Percentiles rank a stretch among this genome's conserved stretches.
These are phyloP conservation scores for Porodaedalea pini DNA, from an alignment of 1,284 basidiomycete genomes.

Conservation along the genomic window DNA sequence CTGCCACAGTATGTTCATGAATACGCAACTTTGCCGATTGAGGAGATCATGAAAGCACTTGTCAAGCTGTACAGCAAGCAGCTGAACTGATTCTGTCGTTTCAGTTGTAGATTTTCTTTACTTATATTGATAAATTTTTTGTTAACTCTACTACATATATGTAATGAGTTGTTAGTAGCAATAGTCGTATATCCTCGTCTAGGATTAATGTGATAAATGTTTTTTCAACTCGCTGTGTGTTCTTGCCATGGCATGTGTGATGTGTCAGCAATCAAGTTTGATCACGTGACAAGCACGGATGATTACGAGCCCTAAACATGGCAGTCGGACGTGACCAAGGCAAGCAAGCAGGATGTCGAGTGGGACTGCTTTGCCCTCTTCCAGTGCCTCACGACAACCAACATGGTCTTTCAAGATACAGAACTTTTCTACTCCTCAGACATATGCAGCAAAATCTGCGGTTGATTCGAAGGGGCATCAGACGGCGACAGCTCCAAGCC, in stretches of 20 bases:
- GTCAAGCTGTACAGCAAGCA: slow-evolving; percentile 80
- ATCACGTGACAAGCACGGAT: background rate
- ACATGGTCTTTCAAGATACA: slow-evolving; percentile 17
- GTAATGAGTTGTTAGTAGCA: no score
- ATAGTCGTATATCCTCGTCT: no score
- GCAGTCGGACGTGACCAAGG: slow-evolving; percentile 15
- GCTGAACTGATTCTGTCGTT: slow-evolving; percentile 35
- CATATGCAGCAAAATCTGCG: slow-evolving; percentile 14
- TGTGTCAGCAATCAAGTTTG: background rate
- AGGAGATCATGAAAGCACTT: slow-evolving; percentile 82
- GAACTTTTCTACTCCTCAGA: slow-evolving; percentile 17
- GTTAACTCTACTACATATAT: background rate
- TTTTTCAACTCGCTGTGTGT: no score
- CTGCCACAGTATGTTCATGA: slow-evolving; percentile 84
- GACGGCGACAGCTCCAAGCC: slow-evolving; percentile 1
- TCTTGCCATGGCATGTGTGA: no score
- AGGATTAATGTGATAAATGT: no score
- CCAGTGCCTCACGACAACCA: background rate
- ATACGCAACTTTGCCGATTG: slow-evolving; percentile 78
- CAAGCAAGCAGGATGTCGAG: slow-evolving; percentile 15
- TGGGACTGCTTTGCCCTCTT: slow-evolving; percentile 5
- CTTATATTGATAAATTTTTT: background rate
- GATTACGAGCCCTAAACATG: slow-evolving; percentile 3
- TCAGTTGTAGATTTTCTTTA: background rate
- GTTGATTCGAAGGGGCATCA: background rate